Percentiles rank a stretch among this genome's conserved stretches.
These are phyloP conservation scores for Apiospora arundinis DNA, from an alignment of 2,329 filamentous ascomycete genomes.

Conservation along the genomic window DNA sequence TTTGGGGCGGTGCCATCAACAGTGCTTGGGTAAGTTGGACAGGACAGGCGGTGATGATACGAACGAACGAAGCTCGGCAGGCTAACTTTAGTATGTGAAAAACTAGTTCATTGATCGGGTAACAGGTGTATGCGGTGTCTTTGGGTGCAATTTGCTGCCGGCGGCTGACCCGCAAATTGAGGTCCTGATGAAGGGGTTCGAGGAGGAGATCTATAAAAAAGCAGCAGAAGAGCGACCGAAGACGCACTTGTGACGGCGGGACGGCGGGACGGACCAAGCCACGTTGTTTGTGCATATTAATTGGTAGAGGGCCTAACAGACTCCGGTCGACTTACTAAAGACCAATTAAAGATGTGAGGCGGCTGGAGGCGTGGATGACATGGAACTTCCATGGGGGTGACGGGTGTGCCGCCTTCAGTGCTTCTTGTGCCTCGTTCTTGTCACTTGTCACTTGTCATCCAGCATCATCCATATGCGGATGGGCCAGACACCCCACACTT, in stretches of 20 bases:
- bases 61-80: not conserved
- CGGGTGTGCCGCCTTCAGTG: not conserved
- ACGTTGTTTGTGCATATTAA: not conserved
- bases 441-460: no score
- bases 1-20: constrained; percentile 55
- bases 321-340: not conserved
- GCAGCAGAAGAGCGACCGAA: constrained; percentile 9
- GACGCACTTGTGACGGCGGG: not conserved
- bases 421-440: no score
- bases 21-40: constrained; percentile 50
- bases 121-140: constrained; percentile 25
- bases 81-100: constrained; percentile 7
- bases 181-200: constrained; percentile 22
- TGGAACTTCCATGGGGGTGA: not conserved
- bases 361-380: not conserved
- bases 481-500: no score
- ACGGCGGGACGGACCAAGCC: not conserved
- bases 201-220: constrained; percentile 23
- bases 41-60: not conserved
- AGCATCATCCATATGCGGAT: no score
- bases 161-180: constrained; percentile 23
- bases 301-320: no score
- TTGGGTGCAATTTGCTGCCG: constrained; percentile 25
- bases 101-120: constrained; percentile 24
- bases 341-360: constrained; percentile 2